Evolutionary conservation across 768 basidiomycete genomes (phyloP).

Genomic region (Phylloporus arenicola): DNA sequence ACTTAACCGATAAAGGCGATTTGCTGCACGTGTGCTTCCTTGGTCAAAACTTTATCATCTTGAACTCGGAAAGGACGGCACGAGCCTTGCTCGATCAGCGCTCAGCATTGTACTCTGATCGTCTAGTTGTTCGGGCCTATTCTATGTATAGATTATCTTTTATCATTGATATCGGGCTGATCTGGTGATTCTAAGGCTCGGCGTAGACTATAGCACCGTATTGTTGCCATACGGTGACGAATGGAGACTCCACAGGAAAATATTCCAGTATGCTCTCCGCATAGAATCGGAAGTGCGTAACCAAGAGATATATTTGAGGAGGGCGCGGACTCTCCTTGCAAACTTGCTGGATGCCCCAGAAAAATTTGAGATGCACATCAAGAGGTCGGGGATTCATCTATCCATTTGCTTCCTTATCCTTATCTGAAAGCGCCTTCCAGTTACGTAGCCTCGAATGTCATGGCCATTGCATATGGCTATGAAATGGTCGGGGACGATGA

Average conservation of each 20-base stretch:
- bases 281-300: slow-evolving; percentile 5
- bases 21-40: not conserved
- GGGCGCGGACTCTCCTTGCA: not conserved
- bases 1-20: not conserved
- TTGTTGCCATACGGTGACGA: slow-evolving; percentile 21
- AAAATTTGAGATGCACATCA: not conserved
- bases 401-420: not conserved
- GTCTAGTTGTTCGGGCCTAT: not conserved
- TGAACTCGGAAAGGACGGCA: slow-evolving; percentile 28
- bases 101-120: slow-evolving; percentile 25
- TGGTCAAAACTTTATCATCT: slow-evolving; percentile 20
- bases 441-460: not conserved
- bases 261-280: slow-evolving; percentile 26
- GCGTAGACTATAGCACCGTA: not conserved
- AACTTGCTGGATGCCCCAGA: not conserved
- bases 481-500: not conserved
- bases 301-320: not conserved
- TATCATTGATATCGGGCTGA: not conserved
- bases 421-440: not conserved
- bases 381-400: not conserved
- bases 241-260: slow-evolving; percentile 29
- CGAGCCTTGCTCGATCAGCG: slow-evolving; percentile 25
- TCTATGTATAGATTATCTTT: not conserved
- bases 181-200: not conserved
- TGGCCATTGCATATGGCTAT: not conserved